Evolutionary conservation across 176 grass and related monocot species (phyloP), one percentile per base, ranked within the genome.

Genomic region (Guadua angustifolia): DNA sequence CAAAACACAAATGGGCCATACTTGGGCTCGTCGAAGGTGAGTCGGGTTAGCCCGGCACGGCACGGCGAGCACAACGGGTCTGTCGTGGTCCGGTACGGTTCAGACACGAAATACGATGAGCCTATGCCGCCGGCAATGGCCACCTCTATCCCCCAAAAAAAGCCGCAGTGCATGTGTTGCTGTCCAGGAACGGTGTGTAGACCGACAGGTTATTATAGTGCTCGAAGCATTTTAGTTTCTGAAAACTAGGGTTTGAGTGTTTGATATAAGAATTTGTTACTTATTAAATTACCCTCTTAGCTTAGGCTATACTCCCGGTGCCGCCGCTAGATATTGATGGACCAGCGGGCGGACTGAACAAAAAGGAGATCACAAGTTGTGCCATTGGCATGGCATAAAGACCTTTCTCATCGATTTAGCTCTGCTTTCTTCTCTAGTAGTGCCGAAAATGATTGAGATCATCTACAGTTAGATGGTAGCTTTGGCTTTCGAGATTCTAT

Each of bases 301-400:
- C 10, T 29, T 13, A 29, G 24, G n/a, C 18, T 1, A 2, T 3
- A 21, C 52, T 21, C 1, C 51, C 51, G 51, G 6, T 19, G 51
- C 15, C 18, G 52, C 55, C 7, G 55, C 10, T 17, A 73, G 40
- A 64, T 53, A 43, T 64, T 52, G 6, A 35, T 6, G 44, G 17
- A 25, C 19, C 69, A 10, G 7, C 43, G 82, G 45, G 7, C 43
- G 82, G 45, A 19, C 32, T 43, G 71, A 66, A 21, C n/a, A 66
- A 75, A 75, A 75, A 84, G 82, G 46, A 12, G 6, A 26, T 66
- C n/a, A 29, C 71, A 56, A 39, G 10, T 65, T 83, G 71, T 25
- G 58, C 29, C 57, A 71, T 19, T 18, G 46, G 43, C 55, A 47
- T 42, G 13, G 24, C 18, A 52, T 24, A 60, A 22, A 36, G 29